phyloP scores from a whole-genome alignment of 1,139 yeast genomes.

The Magnusiomyces magnusii region DNA sequence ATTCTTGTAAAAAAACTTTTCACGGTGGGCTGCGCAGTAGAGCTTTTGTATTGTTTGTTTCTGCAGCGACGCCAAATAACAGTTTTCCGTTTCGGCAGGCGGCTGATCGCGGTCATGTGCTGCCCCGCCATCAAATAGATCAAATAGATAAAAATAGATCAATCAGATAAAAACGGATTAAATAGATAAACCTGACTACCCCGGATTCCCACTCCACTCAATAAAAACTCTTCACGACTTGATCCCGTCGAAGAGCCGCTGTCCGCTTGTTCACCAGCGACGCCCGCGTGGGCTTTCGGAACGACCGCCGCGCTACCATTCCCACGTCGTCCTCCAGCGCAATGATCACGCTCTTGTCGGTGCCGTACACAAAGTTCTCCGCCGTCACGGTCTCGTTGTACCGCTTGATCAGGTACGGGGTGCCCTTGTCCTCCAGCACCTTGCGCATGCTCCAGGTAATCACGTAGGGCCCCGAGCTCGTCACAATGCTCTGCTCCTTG shows the following conservation, averaged over 20 bases:
- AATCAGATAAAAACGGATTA: neutral
- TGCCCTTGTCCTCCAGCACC: conserved; percentile 46
- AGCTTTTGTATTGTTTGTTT: too few relatives aligned
- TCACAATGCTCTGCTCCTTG: conserved; percentile 62
- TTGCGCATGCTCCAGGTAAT: conserved; percentile 71
- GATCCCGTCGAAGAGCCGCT: conserved; percentile 26
- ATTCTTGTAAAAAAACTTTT: too few relatives aligned
- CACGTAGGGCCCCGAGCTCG: conserved; percentile 75
- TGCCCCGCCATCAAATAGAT: too few relatives aligned
- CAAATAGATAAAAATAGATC: too few relatives aligned
- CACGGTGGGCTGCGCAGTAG: too few relatives aligned
- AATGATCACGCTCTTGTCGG: conserved; percentile 61
- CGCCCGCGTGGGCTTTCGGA: conserved; percentile 49
- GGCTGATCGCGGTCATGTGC: too few relatives aligned
- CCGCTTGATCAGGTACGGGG: conserved; percentile 56
- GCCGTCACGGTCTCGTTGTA: conserved; percentile 61
- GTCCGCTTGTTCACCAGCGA: conserved; percentile 34
- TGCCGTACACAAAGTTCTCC: conserved; percentile 70
- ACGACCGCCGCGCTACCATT: conserved; percentile 50
- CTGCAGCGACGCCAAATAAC: too few relatives aligned
- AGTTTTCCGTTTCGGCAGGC: too few relatives aligned
- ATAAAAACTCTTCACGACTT: conserved; percentile 31
- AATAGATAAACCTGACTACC: neutral
- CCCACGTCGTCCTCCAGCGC: conserved; percentile 67
- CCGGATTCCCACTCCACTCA: conserved; percentile 8